Conservation (phyloP, 1,284 basidiomycete species). For the Earliella scabrosa region DNA sequence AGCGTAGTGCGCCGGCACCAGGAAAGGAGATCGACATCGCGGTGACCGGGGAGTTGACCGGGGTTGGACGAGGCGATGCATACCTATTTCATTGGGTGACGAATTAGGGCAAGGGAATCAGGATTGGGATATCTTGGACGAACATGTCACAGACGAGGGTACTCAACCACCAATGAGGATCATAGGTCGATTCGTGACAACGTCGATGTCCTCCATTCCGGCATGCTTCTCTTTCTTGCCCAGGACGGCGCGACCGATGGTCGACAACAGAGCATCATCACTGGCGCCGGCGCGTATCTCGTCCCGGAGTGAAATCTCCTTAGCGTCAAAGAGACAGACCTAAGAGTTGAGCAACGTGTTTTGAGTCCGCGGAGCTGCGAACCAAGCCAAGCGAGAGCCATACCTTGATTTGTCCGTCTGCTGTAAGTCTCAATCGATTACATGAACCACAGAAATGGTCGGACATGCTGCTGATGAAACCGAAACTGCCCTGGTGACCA, state of each 20-base stretch:
- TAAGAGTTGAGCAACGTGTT: constrained; percentile 35
- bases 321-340: constrained; percentile 88
- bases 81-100: constrained; percentile 17
- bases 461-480: constrained; percentile 92
- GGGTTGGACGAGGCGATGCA: constrained; percentile 16
- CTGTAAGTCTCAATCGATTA: constrained; percentile 83
- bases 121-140: constrained; percentile 29
- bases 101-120: constrained; percentile 21
- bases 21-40: constrained; percentile 9
- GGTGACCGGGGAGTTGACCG: constrained; percentile 22
- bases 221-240: constrained; percentile 86
- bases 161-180: constrained; percentile 90
- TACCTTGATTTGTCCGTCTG: constrained; percentile 90
- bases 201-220: constrained; percentile 82
- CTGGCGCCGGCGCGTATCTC: constrained; percentile 65
- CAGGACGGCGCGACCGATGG: constrained; percentile 69
- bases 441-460: constrained; percentile 90
- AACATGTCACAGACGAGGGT: constrained; percentile 28
- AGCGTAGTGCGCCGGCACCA: constrained; percentile 10
- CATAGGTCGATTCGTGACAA: constrained; percentile 82
- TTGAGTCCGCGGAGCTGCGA: background rate
- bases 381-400: constrained; percentile 12
- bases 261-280: constrained; percentile 67
- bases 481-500: constrained; percentile 75
- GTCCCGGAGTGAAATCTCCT: constrained; percentile 83